Percentiles rank a stretch among this genome's conserved stretches.
Evolutionary conservation across 306 rosid genomes (phyloP).

Genomic region (Sesbania bispinosa): DNA sequence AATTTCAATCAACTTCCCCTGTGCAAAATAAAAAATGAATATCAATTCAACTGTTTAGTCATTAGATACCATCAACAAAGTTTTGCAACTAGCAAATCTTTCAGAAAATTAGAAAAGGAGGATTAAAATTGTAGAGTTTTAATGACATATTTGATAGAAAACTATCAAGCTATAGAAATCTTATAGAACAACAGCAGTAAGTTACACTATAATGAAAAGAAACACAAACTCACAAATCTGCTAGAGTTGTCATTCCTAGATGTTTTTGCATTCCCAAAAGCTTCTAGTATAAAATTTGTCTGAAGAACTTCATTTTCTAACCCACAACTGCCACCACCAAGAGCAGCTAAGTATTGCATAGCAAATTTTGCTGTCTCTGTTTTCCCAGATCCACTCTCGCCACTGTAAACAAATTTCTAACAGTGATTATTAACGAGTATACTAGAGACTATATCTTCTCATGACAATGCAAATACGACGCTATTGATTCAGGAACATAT

Average conservation of each 20-base stretch:
- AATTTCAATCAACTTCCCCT: conserved; percentile 93
- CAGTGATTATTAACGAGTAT: conserved; percentile 5
- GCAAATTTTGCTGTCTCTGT: conserved; percentile 91
- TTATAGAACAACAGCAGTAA: conserved; percentile 10
- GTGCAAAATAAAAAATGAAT: conserved; percentile 32
- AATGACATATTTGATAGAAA: conserved; percentile 7
- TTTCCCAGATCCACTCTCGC: conserved; percentile 98
- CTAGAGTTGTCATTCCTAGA: conserved; percentile 83
- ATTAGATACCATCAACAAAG: conserved; percentile 5
- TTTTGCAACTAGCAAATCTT: conserved; percentile 17
- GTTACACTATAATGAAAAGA: conserved; percentile 16
- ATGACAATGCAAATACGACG: background rate
- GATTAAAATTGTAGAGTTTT: background rate
- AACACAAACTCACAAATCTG: conserved; percentile 78
- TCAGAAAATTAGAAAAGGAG: conserved; percentile 8
- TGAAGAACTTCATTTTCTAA: conserved; percentile 63
- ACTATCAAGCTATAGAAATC: conserved; percentile 8
- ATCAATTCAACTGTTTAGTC: conserved; percentile 24
- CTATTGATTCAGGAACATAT: conserved; percentile 1
- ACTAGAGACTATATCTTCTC: background rate
- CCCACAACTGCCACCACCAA: conserved; percentile 70
- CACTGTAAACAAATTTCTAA: conserved; percentile 49
- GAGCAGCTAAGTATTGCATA: conserved; percentile 77
- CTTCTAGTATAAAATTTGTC: conserved; percentile 75
- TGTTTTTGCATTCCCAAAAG: conserved; percentile 95